phyloP scores from a whole-genome alignment of 768 basidiomycete genomes.

The Leccinum boreale region DNA sequence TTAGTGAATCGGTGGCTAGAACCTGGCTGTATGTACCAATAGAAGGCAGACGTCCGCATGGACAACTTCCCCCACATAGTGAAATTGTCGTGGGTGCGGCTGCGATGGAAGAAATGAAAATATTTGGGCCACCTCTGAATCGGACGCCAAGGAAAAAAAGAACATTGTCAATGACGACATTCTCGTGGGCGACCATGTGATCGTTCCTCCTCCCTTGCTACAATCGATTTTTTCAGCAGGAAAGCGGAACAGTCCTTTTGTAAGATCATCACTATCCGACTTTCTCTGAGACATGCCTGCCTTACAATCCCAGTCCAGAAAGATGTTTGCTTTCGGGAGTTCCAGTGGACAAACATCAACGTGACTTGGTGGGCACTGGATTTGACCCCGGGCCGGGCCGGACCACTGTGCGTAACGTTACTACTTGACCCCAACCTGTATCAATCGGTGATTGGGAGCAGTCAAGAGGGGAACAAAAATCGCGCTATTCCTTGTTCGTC shows the following conservation, averaged over 20 bases:
- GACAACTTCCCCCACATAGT: neutral
- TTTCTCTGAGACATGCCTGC: neutral
- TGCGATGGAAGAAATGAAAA: neutral
- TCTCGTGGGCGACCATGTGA: neutral
- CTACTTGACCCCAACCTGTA: no score
- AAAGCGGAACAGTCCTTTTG: neutral
- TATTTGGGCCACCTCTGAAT: neutral
- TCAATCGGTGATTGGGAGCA: neutral
- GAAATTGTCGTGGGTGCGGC: neutral
- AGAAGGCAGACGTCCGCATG: neutral
- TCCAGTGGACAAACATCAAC: neutral
- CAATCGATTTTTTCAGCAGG: neutral
- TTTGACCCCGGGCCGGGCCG: no score
- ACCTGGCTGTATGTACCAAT: no score
- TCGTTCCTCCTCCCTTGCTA: neutral
- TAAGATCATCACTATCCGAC: no score
- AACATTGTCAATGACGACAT: neutral
- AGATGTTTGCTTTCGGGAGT: neutral
- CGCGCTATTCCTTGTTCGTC: no score
- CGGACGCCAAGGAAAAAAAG: neutral
- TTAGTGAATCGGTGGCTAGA: neutral
- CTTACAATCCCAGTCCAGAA: neutral
- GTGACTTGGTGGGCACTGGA: neutral
- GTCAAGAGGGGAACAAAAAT: no score
- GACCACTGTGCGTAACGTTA: neutral